phyloP scores from a whole-genome alignment of 1,284 basidiomycete species.

The Pascua guehoae region DNA sequence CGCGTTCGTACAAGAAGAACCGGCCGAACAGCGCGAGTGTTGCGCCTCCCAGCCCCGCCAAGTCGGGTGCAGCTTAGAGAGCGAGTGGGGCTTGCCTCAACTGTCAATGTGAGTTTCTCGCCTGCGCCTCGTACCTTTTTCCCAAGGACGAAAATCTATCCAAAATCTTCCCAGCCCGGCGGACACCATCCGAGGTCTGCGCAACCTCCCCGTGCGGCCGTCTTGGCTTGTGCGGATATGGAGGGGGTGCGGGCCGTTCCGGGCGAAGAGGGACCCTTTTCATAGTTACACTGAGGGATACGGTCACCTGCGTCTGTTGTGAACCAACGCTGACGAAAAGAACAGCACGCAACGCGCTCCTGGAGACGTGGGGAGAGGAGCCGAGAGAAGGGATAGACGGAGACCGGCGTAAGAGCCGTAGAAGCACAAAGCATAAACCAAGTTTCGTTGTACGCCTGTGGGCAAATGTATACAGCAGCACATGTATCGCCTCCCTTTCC shows the following conservation, averaged over 20 bases:
- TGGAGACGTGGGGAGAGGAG: too few species aligned
- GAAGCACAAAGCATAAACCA: too few species aligned
- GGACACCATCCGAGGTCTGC: constrained; percentile 15
- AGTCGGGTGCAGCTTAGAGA: background rate
- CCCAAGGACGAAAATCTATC: constrained; percentile 25
- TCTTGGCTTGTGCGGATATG: constrained; percentile 25
- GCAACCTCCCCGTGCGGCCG: constrained; percentile 25
- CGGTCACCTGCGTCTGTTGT: too few species aligned
- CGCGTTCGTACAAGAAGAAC: constrained; percentile 12
- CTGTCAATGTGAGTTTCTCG: background rate
- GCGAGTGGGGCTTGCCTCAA: too few species aligned
- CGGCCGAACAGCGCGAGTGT: constrained; percentile 2
- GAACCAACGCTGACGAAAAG: too few species aligned
- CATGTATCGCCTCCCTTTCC: too few species aligned
- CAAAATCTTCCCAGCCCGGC: constrained; percentile 24
- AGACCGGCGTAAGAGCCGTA: too few species aligned
- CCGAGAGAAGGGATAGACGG: too few species aligned
- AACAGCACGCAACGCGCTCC: too few species aligned
- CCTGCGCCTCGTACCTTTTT: background rate
- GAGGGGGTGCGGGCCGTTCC: constrained; percentile 31
- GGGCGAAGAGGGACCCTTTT: constrained; percentile 39
- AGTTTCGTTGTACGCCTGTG: too few species aligned
- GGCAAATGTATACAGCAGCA: too few species aligned
- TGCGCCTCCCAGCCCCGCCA: constrained; percentile 12
- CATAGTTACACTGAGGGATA: constrained; percentile 50